Base-by-base conservation (phyloP, 2,329 filamentous ascomycete species). In the Neofusicoccum ribis region DNA sequence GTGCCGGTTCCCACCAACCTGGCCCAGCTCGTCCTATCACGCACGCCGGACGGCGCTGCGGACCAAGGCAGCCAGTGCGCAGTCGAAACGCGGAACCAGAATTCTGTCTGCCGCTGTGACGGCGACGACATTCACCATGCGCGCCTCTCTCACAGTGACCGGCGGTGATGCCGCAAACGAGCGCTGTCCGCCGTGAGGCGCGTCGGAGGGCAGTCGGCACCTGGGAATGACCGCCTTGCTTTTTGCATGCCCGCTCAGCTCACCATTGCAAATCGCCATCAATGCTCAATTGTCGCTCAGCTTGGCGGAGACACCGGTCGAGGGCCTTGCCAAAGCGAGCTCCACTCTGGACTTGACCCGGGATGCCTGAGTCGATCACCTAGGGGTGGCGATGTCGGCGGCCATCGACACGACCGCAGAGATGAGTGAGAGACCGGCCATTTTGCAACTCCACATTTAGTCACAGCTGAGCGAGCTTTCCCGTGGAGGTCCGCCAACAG, bases 361-460 rank as follows among this genome's bases (percentile, higher is more conserved):
- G 56, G 43, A 60, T 47, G 56, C 56, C 43, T 47, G 56, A 46
- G 56, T 47, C 41, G 56, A 60, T 60, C 56, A 47, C 23, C 27
- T 37, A 47, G 56, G 41, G 14, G 20, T 46, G 56, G 56, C 56
- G 56, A 60, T 47, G 56, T 47, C 56, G 56, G 56, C 43, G 37
- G 34, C 47, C 47, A 17, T 36, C 27, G 47, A 17, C 27, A 5
- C 39, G 20, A 17, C 52, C 20, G 39, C 54, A 34, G 37, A 31
- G 41, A 58, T 23, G 54, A 58, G 39, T 36, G 43, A 37, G 15
- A 46, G 11, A 31, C 9, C 23, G 11, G n/a, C 56, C 31, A 20
- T 46, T 59, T 8, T 34, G 12, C 39, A 43, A 34, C 54, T 34
- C 54, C 51, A 15, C 36, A 46, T 44, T 59, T 46, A 31, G 39